phyloP scores from a whole-genome alignment of 768 basidiomycete species.

The Grammothele lineata region DNA sequence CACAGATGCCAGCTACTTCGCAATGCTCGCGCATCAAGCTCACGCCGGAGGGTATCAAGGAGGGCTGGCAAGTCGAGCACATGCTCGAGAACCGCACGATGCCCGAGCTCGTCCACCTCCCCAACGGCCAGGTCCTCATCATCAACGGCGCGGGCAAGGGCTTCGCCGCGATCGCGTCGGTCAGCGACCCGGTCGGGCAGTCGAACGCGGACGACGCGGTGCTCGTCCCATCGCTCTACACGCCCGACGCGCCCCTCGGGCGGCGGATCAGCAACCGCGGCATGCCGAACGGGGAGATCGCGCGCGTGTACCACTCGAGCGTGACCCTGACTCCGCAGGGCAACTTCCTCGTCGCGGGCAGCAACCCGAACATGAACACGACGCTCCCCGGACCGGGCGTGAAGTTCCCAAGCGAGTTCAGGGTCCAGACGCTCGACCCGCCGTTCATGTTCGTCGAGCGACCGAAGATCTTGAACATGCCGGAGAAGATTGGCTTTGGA shows the following conservation, averaged over 20 bases:
- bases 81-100: constrained; percentile 74
- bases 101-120: constrained; percentile 79
- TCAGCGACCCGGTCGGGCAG: constrained; percentile 57
- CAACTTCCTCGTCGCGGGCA: constrained; percentile 74
- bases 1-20: constrained; percentile 65
- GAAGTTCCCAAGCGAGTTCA: constrained; percentile 79
- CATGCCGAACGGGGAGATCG: constrained; percentile 61
- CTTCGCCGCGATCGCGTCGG: constrained; percentile 75
- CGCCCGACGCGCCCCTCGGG: constrained; percentile 48
- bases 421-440: constrained; percentile 82
- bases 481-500: constrained; percentile 39
- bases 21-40: constrained; percentile 72
- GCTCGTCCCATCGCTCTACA: constrained; percentile 63
- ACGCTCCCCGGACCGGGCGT: constrained; percentile 45
- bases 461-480: constrained; percentile 43
- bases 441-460: constrained; percentile 69
- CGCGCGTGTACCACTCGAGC: constrained; percentile 77
- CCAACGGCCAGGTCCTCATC: constrained; percentile 71
- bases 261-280: constrained; percentile 54
- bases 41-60: constrained; percentile 56
- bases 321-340: constrained; percentile 73
- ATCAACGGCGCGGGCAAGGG: constrained; percentile 73
- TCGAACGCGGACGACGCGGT: constrained; percentile 79
- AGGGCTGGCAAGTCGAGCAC: constrained; percentile 70
- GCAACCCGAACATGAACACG: constrained; percentile 73